Evolutionary conservation across 257 asterid species (phyloP).

Genomic region (Rubia yunnanensis): DNA sequence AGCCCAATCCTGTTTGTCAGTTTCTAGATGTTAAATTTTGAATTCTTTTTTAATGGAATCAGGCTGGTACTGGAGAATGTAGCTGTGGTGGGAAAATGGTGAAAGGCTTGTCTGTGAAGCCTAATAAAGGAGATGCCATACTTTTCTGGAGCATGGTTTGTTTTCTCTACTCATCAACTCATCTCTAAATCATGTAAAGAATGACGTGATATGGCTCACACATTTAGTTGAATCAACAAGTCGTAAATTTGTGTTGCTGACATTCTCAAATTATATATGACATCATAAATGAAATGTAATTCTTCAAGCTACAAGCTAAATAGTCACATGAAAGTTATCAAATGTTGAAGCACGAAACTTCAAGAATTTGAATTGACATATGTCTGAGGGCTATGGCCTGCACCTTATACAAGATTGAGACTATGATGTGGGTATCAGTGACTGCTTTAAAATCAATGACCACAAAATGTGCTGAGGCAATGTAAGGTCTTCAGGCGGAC

Average conservation of each 20-base stretch:
- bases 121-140: conserved; percentile 73
- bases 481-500: not conserved
- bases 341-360: not conserved
- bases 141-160: conserved; percentile 97
- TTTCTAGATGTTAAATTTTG: not conserved
- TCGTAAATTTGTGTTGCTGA: not conserved
- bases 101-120: conserved; percentile 68
- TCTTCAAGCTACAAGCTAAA: not conserved
- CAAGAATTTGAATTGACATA: not conserved
- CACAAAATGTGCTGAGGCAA: not conserved
- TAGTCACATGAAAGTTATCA: not conserved
- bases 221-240: not conserved
- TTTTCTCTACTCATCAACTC: conserved; percentile 11
- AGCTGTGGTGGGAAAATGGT: conserved; percentile 76
- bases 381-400: not conserved
- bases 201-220: not conserved
- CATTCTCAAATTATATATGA: not conserved
- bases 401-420: not conserved
- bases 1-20: not conserved
- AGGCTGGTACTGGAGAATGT: conserved; percentile 74
- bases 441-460: not conserved
- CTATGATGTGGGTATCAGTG: not conserved
- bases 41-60: not conserved
- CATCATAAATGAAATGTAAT: not conserved
- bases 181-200: conserved; percentile 1